phyloP scores from a whole-genome alignment of 1,284 basidiomycete species.

The Ustilago trichophora region DNA sequence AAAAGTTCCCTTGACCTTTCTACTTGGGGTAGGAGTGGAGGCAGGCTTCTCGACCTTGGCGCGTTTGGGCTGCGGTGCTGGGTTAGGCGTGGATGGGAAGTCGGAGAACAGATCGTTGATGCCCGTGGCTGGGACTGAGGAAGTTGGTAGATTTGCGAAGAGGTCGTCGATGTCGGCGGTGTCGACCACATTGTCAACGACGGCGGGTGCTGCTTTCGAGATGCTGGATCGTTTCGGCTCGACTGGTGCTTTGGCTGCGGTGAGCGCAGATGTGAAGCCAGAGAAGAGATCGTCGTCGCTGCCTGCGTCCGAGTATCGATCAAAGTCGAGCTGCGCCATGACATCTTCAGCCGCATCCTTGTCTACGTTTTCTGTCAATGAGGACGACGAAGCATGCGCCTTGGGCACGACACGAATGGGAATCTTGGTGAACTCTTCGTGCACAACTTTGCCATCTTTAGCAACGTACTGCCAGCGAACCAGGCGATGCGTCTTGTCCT shows the following conservation, averaged over 20 bases:
- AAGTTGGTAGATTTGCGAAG: constrained; percentile 6
- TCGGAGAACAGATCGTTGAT: constrained; percentile 36
- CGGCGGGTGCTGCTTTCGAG: not conserved
- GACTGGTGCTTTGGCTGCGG: constrained; percentile 4
- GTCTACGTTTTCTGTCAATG: not conserved
- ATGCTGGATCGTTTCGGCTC: not conserved
- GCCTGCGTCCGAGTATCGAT: constrained; percentile 27
- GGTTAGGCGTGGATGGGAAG: constrained; percentile 1
- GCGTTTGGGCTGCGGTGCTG: constrained; percentile 5
- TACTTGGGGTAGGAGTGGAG: constrained; percentile 1
- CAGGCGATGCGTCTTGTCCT: constrained; percentile 12
- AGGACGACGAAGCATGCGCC: not conserved
- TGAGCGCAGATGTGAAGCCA: constrained; percentile 20
- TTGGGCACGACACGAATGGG: constrained; percentile 22
- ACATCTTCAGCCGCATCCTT: constrained; percentile 15
- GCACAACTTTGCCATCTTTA: constrained; percentile 40
- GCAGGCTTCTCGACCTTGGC: constrained; percentile 1
- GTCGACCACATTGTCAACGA: not conserved
- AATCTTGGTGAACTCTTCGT: constrained; percentile 41
- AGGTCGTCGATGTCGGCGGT: constrained; percentile 35
- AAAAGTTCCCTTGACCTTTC: constrained; percentile 19
- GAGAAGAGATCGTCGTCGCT: constrained; percentile 42
- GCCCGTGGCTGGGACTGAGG: not conserved
- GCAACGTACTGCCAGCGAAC: constrained; percentile 42
- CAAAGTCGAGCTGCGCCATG: constrained; percentile 34